A percentile compares a stretch with the other conserved stretches of the same genome.
Evolutionary conservation across 164 flowering plant species (phyloP).

Genomic region (Malania oleifera): DNA sequence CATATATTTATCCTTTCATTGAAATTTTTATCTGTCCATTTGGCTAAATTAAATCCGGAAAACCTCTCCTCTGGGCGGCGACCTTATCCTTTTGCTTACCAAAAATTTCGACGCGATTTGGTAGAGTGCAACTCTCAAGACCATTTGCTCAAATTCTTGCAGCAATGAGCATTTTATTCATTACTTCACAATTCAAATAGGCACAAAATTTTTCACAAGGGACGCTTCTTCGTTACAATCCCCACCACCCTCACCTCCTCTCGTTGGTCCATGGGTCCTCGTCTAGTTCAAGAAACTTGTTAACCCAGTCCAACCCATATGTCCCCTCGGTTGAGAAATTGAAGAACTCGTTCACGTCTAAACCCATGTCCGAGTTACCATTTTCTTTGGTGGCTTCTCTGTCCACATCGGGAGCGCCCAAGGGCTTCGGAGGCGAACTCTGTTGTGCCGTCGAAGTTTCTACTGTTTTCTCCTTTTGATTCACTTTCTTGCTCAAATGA

Average conservation of each 20-base stretch:
- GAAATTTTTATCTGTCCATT: no score
- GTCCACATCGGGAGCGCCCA: not conserved
- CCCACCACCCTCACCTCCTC: conserved; percentile 1
- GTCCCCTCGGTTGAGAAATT: conserved; percentile 29
- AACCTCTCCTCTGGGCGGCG: no score
- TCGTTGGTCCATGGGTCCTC: conserved; percentile 8
- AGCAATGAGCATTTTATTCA: no score
- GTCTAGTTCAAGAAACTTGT: conserved; percentile 30
- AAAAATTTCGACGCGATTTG: no score
- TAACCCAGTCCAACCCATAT: conserved; percentile 31
- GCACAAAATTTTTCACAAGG: no score
- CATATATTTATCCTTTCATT: no score
- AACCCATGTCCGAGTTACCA: conserved; percentile 4
- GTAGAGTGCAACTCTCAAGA: no score
- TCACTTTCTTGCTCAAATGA: conserved; percentile 39
- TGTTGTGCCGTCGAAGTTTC: not conserved
- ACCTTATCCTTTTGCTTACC: no score
- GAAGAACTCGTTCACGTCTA: conserved; percentile 28
- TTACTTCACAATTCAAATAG: no score
- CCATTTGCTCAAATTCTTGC: no score
- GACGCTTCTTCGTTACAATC: no score
- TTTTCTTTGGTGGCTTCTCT: not conserved
- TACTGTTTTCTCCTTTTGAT: conserved; percentile 7
- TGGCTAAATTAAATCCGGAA: no score
- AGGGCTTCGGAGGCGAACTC: not conserved